These are phyloP conservation scores for Groenewaldozyma sp. DNA, from an alignment of 1,139 yeast species.

Conservation along the genomic window DNA sequence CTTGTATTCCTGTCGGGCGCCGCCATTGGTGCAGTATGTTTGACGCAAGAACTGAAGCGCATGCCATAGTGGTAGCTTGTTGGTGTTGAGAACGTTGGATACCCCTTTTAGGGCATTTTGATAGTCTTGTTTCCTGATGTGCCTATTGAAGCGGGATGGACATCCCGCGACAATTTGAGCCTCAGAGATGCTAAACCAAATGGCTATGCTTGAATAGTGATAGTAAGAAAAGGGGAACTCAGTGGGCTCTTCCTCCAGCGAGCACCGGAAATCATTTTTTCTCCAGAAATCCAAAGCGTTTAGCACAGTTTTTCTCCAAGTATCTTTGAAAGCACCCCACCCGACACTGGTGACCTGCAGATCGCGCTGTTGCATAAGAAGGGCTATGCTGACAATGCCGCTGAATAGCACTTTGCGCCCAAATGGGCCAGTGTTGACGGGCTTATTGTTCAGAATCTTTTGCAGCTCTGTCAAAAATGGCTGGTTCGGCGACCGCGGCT, in stretches of 20 bases:
- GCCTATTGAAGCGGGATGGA: constrained; percentile 73
- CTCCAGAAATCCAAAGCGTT: constrained; percentile 56
- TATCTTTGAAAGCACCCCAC: constrained; percentile 34
- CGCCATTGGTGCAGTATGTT: constrained; percentile 18
- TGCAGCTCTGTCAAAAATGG: constrained; percentile 50
- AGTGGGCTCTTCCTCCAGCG: constrained; percentile 42
- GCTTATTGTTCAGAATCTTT: constrained; percentile 44
- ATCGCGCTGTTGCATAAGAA: constrained; percentile 69
- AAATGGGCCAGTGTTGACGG: constrained; percentile 42
- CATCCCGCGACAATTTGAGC: constrained; percentile 74
- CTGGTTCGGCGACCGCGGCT: constrained; percentile 18
- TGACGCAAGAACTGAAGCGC: constrained; percentile 23
- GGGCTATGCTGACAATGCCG: constrained; percentile 60
- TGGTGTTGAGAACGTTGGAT: constrained; percentile 11
- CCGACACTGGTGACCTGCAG: constrained; percentile 44
- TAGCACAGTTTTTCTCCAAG: constrained; percentile 56
- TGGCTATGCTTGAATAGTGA: constrained; percentile 55
- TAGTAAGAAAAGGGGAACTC: constrained; percentile 19
- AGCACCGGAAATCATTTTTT: constrained; percentile 19
- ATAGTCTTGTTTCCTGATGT: constrained; percentile 50
- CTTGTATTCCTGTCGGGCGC: constrained; percentile 30
- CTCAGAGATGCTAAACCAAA: constrained; percentile 67
- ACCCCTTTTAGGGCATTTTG: constrained; percentile 32
- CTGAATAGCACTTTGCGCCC: constrained; percentile 60
- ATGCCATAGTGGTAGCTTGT: constrained; percentile 21